Evolutionary conservation across 2,329 filamentous ascomycete species (phyloP).

Genomic region (Xylaria digitata): DNA sequence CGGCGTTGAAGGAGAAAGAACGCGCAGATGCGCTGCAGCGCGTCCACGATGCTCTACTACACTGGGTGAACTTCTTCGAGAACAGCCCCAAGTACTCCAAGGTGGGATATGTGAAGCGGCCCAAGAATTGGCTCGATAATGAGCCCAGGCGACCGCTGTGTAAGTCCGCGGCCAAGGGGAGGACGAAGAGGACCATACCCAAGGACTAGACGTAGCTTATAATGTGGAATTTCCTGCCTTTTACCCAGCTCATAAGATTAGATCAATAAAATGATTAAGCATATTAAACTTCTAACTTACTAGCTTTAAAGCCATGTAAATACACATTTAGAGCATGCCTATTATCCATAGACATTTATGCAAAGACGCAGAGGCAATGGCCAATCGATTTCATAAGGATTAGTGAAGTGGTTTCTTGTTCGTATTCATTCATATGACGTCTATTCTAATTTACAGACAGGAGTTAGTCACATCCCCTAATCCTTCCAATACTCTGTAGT

Average conservation of each 20-base stretch:
- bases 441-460: too few relatives aligned
- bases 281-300: neutral
- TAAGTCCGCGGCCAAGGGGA: constrained; percentile 71
- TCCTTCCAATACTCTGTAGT: too few relatives aligned
- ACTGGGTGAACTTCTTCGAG: constrained; percentile 87
- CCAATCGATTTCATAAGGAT: neutral
- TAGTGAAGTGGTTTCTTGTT: too few relatives aligned
- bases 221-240: constrained; percentile 6
- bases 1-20: constrained; percentile 70
- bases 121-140: constrained; percentile 70
- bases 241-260: neutral
- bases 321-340: neutral
- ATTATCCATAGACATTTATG: neutral
- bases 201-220: constrained; percentile 49
- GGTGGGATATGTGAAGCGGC: constrained; percentile 78
- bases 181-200: constrained; percentile 69
- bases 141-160: constrained; percentile 74
- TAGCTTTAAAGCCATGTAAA: neutral
- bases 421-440: too few relatives aligned
- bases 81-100: constrained; percentile 83
- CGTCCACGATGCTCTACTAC: constrained; percentile 74
- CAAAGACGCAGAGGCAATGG: neutral
- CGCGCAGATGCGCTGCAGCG: constrained; percentile 70
- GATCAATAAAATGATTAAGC: constrained; percentile 5
- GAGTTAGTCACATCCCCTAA: too few relatives aligned